phyloP scores from a whole-genome alignment of 176 grass and related monocot species.

The Pontederia crassipes region DNA sequence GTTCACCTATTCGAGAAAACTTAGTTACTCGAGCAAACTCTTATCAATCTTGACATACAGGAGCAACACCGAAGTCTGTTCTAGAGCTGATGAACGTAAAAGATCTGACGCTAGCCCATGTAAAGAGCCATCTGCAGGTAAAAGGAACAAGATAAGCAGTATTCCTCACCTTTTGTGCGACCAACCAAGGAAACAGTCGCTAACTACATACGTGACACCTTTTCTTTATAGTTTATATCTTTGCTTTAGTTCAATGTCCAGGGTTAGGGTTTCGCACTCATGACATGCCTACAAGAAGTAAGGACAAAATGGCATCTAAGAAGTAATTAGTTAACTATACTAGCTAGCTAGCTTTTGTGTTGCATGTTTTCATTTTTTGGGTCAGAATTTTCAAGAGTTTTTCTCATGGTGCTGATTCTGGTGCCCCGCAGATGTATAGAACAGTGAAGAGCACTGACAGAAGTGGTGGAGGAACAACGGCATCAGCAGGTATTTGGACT shows the following conservation, averaged over 20 bases:
- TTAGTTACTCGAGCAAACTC: background rate
- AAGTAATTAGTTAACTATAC: background rate
- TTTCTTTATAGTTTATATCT: background rate
- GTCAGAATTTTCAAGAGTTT: background rate
- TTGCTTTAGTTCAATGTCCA: background rate
- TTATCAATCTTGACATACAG: constrained; percentile 18
- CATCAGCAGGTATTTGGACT: constrained; percentile 26
- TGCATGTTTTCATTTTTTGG: constrained; percentile 8
- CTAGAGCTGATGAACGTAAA: constrained; percentile 99
- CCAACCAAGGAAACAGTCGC: constrained; percentile 23
- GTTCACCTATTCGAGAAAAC: background rate
- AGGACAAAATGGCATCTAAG: constrained; percentile 23
- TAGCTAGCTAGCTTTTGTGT: background rate
- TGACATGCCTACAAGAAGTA: constrained; percentile 24
- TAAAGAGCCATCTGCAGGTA: constrained; percentile 99
- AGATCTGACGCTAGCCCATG: constrained; percentile 91
- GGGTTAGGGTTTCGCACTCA: constrained; percentile 27
- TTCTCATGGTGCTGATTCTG: background rate
- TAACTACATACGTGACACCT: constrained; percentile 23
- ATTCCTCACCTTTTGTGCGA: background rate
- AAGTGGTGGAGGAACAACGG: constrained; percentile 42
- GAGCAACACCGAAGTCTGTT: constrained; percentile 97
- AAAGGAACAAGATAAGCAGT: background rate
- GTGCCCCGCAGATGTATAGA: constrained; percentile 83
- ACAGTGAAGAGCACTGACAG: constrained; percentile 91